phyloP scores from a whole-genome alignment of 495 filamentous ascomycete genomes.

The Trichoderma gamsii region DNA sequence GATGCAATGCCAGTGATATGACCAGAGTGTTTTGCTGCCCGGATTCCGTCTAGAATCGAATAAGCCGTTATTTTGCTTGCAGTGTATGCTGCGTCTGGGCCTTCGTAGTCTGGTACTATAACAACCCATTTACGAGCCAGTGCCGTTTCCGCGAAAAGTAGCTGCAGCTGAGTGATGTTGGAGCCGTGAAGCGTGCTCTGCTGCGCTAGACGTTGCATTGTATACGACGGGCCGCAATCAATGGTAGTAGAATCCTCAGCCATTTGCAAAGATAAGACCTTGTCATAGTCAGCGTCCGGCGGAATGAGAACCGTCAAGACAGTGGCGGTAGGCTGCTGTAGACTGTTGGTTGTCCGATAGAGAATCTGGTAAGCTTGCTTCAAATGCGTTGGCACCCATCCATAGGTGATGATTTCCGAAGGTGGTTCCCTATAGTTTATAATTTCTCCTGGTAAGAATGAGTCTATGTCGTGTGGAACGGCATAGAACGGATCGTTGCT shows the following conservation, averaged over 20 bases:
- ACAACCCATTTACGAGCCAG: slow-evolving; percentile 38
- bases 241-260: not conserved
- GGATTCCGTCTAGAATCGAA: slow-evolving; percentile 36
- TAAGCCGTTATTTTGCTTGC: slow-evolving; percentile 34
- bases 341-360: not conserved
- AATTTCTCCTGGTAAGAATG: not conserved
- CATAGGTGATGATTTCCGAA: not conserved
- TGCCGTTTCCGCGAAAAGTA: slow-evolving; percentile 23
- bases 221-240: not conserved
- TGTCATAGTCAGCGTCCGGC: not conserved
- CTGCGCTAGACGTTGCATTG: not conserved
- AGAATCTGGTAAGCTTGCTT: not conserved
- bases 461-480: not conserved
- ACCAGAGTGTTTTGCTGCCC: slow-evolving; percentile 28
- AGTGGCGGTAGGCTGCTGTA: not conserved
- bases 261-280: not conserved
- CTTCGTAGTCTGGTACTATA: slow-evolving; percentile 37
- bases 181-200: not conserved
- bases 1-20: slow-evolving; percentile 9
- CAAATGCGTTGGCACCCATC: not conserved
- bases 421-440: not conserved
- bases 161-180: not conserved
- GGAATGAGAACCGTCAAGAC: not conserved
- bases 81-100: slow-evolving; percentile 28
- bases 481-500: not conserved